phyloP scores from a whole-genome alignment of 768 basidiomycete species.

The Mycena albidolilacea region DNA sequence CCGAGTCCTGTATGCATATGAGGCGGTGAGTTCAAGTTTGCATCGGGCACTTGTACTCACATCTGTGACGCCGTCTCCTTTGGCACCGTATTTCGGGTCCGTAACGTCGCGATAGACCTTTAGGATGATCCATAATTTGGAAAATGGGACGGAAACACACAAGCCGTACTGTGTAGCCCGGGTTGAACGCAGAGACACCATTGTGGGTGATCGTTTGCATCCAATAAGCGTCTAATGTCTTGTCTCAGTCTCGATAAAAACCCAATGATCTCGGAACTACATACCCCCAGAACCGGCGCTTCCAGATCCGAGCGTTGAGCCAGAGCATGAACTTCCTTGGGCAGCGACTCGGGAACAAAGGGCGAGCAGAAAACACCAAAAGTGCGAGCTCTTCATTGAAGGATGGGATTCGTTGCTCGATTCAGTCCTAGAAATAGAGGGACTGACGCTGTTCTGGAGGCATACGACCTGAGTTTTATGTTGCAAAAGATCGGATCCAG shows the following conservation, averaged over 20 bases:
- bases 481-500: too few species aligned
- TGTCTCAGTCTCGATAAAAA: background rate
- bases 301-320: background rate
- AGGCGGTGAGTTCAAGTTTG: background rate
- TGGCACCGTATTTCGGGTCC: background rate
- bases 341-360: background rate
- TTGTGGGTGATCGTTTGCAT: background rate
- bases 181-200: background rate
- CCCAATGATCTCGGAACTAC: background rate
- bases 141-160: background rate
- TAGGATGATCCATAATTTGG: background rate
- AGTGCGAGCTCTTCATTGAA: background rate
- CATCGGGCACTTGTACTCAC: background rate
- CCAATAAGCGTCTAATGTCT: background rate
- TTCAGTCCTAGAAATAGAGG: background rate
- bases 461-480: too few species aligned
- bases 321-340: background rate
- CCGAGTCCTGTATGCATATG: background rate
- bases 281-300: background rate
- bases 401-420: background rate
- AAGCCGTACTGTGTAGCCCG: background rate
- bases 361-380: background rate
- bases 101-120: slow-evolving; percentile 1
- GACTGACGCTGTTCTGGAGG: too few species aligned
- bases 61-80: background rate